A percentile compares a stretch with the other conserved stretches of the same genome.
Conservation (phyloP, 2,329 filamentous ascomycete species). For the Venturiaceae sp. region DNA sequence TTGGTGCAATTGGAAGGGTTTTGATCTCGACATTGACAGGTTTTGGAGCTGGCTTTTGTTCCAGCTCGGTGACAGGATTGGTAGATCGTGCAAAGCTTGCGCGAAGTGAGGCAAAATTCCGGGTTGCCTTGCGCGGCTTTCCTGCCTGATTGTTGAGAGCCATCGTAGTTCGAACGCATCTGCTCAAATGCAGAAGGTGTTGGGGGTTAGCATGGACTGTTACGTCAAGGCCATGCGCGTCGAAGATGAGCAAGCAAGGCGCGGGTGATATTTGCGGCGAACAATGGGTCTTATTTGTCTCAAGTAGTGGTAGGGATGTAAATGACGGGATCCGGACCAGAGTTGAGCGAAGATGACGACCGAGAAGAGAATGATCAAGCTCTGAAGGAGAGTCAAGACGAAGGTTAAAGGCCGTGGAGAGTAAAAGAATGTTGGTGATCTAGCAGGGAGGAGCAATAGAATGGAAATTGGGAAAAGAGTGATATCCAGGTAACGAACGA, state of each 20-base stretch:
- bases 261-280: neutral
- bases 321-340: neutral
- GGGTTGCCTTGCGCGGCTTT: neutral
- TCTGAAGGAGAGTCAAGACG: neutral
- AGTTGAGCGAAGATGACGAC: neutral
- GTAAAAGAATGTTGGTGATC: neutral
- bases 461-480: neutral
- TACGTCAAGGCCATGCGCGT: neutral
- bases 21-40: conserved; percentile 11
- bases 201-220: neutral
- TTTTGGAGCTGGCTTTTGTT: neutral
- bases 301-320: neutral
- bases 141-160: neutral
- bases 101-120: conserved; percentile 1
- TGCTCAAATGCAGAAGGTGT: conserved; percentile 1
- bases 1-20: conserved; percentile 6
- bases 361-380: neutral
- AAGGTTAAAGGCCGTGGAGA: neutral
- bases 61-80: neutral
- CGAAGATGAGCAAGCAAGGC: neutral
- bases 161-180: neutral
- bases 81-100: neutral
- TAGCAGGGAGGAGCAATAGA: neutral
- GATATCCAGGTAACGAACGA: neutral
- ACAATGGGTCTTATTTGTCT: neutral